These are phyloP conservation scores for Penicillium sp. DNA, from an alignment of 2,329 filamentous ascomycete species.

Conservation along the genomic window DNA sequence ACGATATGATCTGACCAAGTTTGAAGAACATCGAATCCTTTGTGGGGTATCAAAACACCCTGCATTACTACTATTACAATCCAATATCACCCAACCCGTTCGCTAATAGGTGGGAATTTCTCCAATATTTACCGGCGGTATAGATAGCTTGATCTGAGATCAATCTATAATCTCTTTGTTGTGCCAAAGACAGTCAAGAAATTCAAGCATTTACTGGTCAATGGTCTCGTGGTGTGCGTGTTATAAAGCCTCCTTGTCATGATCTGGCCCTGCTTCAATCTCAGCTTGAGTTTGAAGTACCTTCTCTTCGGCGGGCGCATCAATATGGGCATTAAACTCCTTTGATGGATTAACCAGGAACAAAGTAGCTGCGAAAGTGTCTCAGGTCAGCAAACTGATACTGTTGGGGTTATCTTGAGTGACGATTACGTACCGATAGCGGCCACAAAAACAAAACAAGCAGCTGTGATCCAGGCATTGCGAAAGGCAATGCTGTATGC, in stretches of 20 bases:
- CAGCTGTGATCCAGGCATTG: neutral
- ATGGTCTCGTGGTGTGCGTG: neutral
- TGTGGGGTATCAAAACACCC: neutral
- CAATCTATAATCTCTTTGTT: neutral
- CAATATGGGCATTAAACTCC: neutral
- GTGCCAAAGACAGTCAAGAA: too few relatives aligned
- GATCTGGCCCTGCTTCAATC: neutral
- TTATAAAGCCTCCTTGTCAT: neutral
- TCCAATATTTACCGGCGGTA: neutral
- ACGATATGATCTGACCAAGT: neutral
- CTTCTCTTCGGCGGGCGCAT: neutral
- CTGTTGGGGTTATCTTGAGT: neutral
- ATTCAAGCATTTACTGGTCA: neutral
- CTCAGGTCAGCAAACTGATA: neutral
- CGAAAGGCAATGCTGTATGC: neutral
- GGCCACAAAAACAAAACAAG: neutral
- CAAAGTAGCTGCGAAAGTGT: neutral
- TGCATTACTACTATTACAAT: neutral
- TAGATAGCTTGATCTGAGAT: neutral
- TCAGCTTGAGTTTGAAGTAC: neutral
- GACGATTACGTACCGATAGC: neutral
- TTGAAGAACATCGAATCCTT: neutral
- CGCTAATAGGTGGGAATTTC: neutral
- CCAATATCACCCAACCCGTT: neutral
- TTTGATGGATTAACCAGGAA: neutral